Percentiles rank a stretch among this genome's conserved stretches.
phyloP scores from a whole-genome alignment of 129 eudicot species.

The Pseudognaphalium luteoalbum region DNA sequence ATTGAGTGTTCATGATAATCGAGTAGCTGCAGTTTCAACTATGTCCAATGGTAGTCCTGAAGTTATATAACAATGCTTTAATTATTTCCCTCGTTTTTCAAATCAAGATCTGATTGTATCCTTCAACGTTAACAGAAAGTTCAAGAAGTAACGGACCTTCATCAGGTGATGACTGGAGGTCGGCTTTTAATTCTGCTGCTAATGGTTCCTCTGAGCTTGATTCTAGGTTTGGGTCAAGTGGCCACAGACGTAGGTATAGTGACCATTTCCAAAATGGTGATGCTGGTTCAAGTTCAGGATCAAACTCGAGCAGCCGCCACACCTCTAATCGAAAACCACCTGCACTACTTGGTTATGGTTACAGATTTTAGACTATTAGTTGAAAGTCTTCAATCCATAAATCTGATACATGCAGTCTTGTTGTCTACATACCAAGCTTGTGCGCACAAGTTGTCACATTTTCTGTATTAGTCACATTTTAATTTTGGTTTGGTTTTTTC shows the following conservation, averaged over 20 bases:
- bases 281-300: constrained; percentile 35
- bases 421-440: constrained; percentile 39
- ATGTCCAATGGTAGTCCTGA: constrained; percentile 55
- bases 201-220: constrained; percentile 59
- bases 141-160: constrained; percentile 54
- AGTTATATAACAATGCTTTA: constrained; percentile 50
- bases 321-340: constrained; percentile 83
- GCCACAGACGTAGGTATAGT: constrained; percentile 77
- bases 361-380: constrained; percentile 48
- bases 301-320: constrained; percentile 73
- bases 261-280: constrained; percentile 75
- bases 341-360: constrained; percentile 78
- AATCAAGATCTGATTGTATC: constrained; percentile 49
- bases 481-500: neutral
- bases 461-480: neutral
- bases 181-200: constrained; percentile 95
- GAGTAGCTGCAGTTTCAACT: constrained; percentile 70
- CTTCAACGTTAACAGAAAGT: constrained; percentile 32
- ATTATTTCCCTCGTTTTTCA: constrained; percentile 37
- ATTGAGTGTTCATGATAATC: constrained; percentile 80
- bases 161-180: constrained; percentile 89
- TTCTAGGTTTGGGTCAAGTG: constrained; percentile 55
- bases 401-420: constrained; percentile 46
- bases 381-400: constrained; percentile 6
- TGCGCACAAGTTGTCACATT: neutral